Evolutionary conservation across 2,329 filamentous ascomycete species (phyloP), one percentile per base, ranked within the genome.

Genomic region (Colletotrichum tofieldiae): DNA sequence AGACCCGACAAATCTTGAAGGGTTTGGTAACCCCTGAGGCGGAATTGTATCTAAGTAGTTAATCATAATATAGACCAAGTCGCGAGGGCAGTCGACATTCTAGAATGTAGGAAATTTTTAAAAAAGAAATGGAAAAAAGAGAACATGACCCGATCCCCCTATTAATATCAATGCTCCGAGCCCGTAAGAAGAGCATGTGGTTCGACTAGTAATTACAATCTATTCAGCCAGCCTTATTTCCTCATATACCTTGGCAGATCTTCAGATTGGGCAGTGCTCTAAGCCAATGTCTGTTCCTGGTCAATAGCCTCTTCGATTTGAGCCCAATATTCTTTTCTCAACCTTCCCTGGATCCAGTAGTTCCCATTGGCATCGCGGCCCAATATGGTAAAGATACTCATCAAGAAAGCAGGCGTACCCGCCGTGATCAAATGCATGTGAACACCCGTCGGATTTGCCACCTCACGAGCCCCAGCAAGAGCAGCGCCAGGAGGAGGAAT

Each of bases 301-400:
- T 11, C 2, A 0, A 58, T 20, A 23, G 35, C 35, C 3, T 37
- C 8, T 23, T 58, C 55, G 5, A 58, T 58, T 4, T 41, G n/a
- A 18, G 55, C 55, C 55, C 55, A 58, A 58, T 41, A 58, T 16
- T 58, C 23, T 26, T 58, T 58, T 7, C 55, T 41, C 5, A 58
- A 16, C 37, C 26, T 58, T 9, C 55, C 55, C n/a, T 58, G 55
- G 16, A 58, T 58, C 55, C 55, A 58, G 55, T 58, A 58, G 12
- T 58, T 35, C 23, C 55, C 55, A 8, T 58, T 58, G 55, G 55
- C 55, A 58, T 58, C 55, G n/a, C 55, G 55, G 12, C 55, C 55
- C n/a, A 58, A 41, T 23, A 58, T 41, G 37, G 55, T 58, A 26
- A 58, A 58, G 37, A 58, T 58, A n/a, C 55, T 58, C 55, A 43